phyloP scores from a whole-genome alignment of 164 flowering plant species.

The Platanus orientalis region DNA sequence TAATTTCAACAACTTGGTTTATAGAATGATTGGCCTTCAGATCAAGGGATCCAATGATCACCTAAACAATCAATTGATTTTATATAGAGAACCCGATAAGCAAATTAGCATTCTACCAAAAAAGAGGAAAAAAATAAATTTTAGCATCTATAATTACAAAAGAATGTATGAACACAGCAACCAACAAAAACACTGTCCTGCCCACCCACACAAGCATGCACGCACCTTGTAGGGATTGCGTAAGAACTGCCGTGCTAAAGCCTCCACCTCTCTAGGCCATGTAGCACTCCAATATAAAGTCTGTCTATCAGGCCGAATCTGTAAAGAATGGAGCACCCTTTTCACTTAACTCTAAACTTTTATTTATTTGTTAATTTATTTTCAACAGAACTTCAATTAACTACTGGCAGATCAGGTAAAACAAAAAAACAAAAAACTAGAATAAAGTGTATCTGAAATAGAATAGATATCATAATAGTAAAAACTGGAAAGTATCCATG shows the following conservation, averaged over 20 bases:
- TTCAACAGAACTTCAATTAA: no score
- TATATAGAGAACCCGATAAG: neutral
- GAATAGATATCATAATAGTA: no score
- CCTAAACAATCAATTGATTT: slow-evolving; percentile 35
- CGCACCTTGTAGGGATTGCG: slow-evolving; percentile 85
- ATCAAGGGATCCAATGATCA: slow-evolving; percentile 78
- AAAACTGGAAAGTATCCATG: no score
- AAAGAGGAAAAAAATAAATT: no score
- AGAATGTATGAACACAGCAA: neutral
- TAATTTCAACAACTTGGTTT: slow-evolving; percentile 82
- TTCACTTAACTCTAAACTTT: no score
- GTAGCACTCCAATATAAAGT: slow-evolving; percentile 99
- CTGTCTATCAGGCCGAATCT: slow-evolving; percentile 99
- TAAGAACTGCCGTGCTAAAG: slow-evolving; percentile 84
- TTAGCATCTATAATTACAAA: neutral
- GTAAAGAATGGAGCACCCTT: slow-evolving; percentile 14
- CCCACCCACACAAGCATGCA: neutral
- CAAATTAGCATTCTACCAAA: no score
- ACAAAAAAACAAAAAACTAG: no score
- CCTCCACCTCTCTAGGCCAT: slow-evolving; percentile 98
- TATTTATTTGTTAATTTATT: no score
- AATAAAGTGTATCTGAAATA: no score
- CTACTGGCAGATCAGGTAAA: no score
- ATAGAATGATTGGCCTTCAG: slow-evolving; percentile 94
- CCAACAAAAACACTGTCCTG: neutral